These are phyloP conservation scores for Wickerhamiella galacta DNA, from an alignment of 805 yeast genomes.

Conservation along the genomic window DNA sequence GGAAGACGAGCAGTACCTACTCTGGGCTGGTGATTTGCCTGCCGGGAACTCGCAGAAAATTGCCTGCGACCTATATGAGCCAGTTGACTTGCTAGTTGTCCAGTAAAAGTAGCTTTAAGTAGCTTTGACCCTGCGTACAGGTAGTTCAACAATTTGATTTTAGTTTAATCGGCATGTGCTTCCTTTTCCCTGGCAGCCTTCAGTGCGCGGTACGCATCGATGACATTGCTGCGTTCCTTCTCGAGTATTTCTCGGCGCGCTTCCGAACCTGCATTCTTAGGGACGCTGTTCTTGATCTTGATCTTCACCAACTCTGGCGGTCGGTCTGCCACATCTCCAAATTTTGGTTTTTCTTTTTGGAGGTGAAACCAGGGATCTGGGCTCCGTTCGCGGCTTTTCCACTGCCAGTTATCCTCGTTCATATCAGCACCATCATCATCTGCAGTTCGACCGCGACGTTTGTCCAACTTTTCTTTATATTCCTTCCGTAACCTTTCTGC, in stretches of 20 bases:
- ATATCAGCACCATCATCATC: slow-evolving; percentile 16
- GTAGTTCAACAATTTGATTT: no score
- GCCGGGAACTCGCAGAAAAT: no score
- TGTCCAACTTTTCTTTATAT: slow-evolving; percentile 10
- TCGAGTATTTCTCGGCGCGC: slow-evolving; percentile 25
- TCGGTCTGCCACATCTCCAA: slow-evolving; percentile 27
- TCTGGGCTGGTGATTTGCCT: no score
- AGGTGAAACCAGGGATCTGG: slow-evolving; percentile 29
- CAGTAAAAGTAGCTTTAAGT: no score
- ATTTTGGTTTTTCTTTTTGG: slow-evolving; percentile 21
- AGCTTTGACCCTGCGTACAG: no score
- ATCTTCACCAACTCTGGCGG: slow-evolving; percentile 24
- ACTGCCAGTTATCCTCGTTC: slow-evolving; percentile 10
- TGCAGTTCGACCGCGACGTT: slow-evolving; percentile 10
- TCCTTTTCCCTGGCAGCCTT: no score
- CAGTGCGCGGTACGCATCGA: slow-evolving; percentile 21
- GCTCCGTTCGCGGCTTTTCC: slow-evolving; percentile 19
- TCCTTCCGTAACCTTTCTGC: slow-evolving; percentile 15
- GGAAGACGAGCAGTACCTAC: no score
- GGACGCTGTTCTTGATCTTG: slow-evolving; percentile 22
- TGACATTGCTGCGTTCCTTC: slow-evolving; percentile 23
- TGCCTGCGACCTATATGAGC: no score
- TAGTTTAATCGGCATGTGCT: no score
- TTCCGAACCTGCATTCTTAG: slow-evolving; percentile 26
- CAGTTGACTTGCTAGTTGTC: no score